These are phyloP conservation scores for Clonostachys chloroleuca DNA, from an alignment of 2,329 filamentous ascomycete genomes.

Conservation along the genomic window DNA sequence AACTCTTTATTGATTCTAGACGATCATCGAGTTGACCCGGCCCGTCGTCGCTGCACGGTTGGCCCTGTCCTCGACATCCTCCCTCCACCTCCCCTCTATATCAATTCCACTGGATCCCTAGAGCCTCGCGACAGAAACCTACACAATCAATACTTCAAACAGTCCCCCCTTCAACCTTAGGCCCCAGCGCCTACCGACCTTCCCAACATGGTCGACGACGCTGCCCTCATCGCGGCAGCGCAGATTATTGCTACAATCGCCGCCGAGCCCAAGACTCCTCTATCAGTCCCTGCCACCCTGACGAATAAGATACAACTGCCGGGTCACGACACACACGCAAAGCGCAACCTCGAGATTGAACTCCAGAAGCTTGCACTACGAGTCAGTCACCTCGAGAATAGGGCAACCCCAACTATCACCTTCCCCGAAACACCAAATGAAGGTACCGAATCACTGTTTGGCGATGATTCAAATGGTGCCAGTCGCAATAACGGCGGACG, in stretches of 20 bases:
- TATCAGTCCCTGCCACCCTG: conserved; percentile 31
- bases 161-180: not conserved
- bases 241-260: conserved; percentile 50
- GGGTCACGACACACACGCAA: conserved; percentile 70
- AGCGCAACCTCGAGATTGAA: conserved; percentile 77
- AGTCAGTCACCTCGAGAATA: conserved; percentile 78
- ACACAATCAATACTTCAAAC: not conserved
- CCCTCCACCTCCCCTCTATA: not conserved
- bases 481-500: conserved; percentile 30
- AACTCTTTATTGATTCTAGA: no score
- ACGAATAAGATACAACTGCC: conserved; percentile 64
- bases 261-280: conserved; percentile 30
- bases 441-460: conserved; percentile 59
- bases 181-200: not conserved
- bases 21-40: no score
- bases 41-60: no score
- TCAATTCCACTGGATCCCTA: no score
- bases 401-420: conserved; percentile 57
- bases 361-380: conserved; percentile 73
- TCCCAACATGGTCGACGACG: conserved; percentile 45
- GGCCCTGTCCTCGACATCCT: not conserved
- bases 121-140: no score
- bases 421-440: conserved; percentile 83
- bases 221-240: conserved; percentile 47
- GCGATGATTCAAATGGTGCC: conserved; percentile 37